Conservation (phyloP, 805 yeast species). For the Pichia occidentalis region DNA sequence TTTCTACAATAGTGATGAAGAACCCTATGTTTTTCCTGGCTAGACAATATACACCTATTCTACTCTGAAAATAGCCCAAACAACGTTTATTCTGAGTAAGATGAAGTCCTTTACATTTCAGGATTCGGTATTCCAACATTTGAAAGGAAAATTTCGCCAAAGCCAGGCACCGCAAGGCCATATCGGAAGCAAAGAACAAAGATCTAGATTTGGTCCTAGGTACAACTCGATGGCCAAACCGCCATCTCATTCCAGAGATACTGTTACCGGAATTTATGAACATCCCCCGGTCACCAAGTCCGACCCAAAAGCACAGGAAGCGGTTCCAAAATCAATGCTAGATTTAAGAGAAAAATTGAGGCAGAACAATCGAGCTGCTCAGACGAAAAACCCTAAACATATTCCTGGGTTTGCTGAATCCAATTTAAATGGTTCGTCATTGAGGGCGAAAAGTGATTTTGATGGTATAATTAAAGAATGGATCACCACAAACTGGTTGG, state of each 20-base stretch:
- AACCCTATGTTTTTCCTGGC: too few species aligned
- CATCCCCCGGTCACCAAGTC: slow-evolving; percentile 1
- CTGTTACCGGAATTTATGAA: slow-evolving; percentile 4
- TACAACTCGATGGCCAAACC: slow-evolving; percentile 2
- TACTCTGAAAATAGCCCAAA: too few species aligned
- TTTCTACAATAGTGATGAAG: too few species aligned
- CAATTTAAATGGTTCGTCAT: background rate
- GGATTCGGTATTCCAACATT: too few species aligned
- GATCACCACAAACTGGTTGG: slow-evolving; percentile 20
- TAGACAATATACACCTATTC: too few species aligned
- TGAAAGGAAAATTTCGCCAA: too few species aligned
- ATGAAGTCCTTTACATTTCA: too few species aligned
- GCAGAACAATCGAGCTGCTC: background rate
- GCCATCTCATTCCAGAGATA: slow-evolving; percentile 3
- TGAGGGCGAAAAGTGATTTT: slow-evolving; percentile 16
- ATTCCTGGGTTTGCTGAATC: slow-evolving; percentile 6
- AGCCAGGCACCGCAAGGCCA: too few species aligned
- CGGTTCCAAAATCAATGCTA: slow-evolving; percentile 7
- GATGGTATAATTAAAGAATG: slow-evolving; percentile 22
- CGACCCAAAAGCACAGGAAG: background rate
- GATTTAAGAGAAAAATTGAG: background rate
- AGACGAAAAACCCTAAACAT: background rate
- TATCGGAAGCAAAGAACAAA: background rate
- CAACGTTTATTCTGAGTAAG: too few species aligned
- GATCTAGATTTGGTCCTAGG: background rate